Percentiles rank a stretch among this genome's conserved stretches.
Evolutionary conservation across 306 rosid species (phyloP).

Genomic region (Quercus mongolica): DNA sequence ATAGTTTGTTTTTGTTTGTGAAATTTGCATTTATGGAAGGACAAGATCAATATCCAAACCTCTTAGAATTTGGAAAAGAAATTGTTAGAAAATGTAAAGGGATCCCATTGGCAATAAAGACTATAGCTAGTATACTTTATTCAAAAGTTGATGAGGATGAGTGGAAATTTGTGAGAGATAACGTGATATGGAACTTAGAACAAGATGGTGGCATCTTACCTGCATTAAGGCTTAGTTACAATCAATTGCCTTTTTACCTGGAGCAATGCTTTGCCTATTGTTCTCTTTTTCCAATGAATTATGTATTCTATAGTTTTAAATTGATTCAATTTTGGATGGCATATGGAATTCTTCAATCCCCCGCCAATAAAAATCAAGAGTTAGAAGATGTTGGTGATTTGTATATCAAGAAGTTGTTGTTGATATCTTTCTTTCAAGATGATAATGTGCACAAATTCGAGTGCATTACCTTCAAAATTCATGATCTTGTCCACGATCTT

Average conservation of each 20-base stretch:
- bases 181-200: constrained; percentile 17
- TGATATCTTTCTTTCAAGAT: too few species aligned
- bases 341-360: constrained; percentile 10
- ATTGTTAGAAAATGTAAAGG: background rate
- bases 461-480: too few species aligned
- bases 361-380: background rate
- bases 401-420: too few species aligned
- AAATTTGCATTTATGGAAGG: too few species aligned
- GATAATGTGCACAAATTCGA: too few species aligned
- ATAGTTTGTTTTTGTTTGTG: too few species aligned
- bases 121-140: background rate
- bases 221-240: constrained; percentile 21
- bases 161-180: constrained; percentile 4
- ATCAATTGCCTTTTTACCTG: constrained; percentile 15
- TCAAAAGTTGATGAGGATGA: background rate
- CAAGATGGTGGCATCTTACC: constrained; percentile 3
- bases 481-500: too few species aligned
- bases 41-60: too few species aligned
- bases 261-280: constrained; percentile 21
- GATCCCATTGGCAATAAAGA: constrained; percentile 18
- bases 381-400: too few species aligned
- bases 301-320: background rate
- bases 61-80: too few species aligned
- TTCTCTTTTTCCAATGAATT: background rate
- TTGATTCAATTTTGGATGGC: constrained; percentile 27